These are phyloP conservation scores for Gloeostereum incarnatum DNA, from an alignment of 768 basidiomycete species.

Conservation along the genomic window DNA sequence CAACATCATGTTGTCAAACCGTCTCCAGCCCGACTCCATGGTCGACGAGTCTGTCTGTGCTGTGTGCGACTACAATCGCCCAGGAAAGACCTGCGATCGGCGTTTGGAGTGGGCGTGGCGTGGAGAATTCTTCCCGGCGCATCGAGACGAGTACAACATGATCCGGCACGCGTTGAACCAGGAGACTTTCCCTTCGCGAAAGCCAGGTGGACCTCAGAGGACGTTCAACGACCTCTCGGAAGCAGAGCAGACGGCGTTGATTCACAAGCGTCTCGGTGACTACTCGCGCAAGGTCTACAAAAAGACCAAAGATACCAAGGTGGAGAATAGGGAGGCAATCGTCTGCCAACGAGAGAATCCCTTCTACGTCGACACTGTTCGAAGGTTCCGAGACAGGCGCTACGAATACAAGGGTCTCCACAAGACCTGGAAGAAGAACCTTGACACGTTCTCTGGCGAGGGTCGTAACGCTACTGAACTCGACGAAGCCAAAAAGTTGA, in stretches of 20 bases:
- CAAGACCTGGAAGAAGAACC: conserved; percentile 99
- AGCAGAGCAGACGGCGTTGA: conserved; percentile 81
- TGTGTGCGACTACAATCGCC: conserved; percentile 96
- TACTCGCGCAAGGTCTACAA: conserved; percentile 98
- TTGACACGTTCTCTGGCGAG: conserved; percentile 60
- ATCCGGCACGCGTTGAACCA: conserved; percentile 95
- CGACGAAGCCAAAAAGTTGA: conserved; percentile 98
- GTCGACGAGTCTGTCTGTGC: conserved; percentile 95
- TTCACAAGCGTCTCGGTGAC: conserved; percentile 96
- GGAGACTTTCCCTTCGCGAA: conserved; percentile 82
- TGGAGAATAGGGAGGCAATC: conserved; percentile 89
- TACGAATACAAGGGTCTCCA: conserved; percentile 98
- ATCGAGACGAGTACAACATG: conserved; percentile 98
- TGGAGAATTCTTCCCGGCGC: conserved; percentile 96
- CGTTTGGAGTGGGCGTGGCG: conserved; percentile 97
- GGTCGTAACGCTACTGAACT: conserved; percentile 75
- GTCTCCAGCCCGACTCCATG: conserved; percentile 96
- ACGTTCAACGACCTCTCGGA: conserved; percentile 77
- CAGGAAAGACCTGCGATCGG: conserved; percentile 91
- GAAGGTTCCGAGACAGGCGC: conserved; percentile 91
- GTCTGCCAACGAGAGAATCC: conserved; percentile 98
- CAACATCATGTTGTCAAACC: conserved; percentile 99
- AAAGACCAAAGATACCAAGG: conserved; percentile 95
- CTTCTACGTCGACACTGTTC: conserved; percentile 98
- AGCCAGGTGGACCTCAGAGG: conserved; percentile 61